Evolutionary conservation across 352 stramenopile genomes (phyloP), one percentile per base, ranked within the genome.

Genomic region (Pythium brachiatum): DNA sequence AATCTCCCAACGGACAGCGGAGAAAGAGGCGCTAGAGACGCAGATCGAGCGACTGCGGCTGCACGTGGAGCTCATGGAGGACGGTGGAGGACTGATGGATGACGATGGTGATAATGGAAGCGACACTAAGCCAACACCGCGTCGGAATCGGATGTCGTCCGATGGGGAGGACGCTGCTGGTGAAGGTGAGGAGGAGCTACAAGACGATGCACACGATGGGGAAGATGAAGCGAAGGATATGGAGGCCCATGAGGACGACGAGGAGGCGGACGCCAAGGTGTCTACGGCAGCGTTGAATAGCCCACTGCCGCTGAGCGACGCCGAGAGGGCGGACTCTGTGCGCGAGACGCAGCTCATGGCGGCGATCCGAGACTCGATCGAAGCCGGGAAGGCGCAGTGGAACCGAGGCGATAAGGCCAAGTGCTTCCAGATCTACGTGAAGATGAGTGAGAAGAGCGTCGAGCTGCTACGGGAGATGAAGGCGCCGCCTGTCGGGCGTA

Each of bases 341-440:
- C 66, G 79, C n/a, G 82, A 87, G n/a, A 69, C 67, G 21, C 74
- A 86, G 59, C 53, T 89, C 18, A 56, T 83, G 7, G 47, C 72
- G 15, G 36, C 76, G 50, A 75, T 91, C 44, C 64, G 62, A 7
- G 68, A 86, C 18, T 73, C 79, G 0, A 72, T 94, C 25, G 71
- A 83, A 57, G 71, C 74, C 11, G 83, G 85, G 8, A 92, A 90
- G 58, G 57, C 69, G 16, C 77, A 86, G 48, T 94, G 88, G 64
- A 94, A 94, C 58, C 75, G 76, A 12, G 85, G 85, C 0, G 83
- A 94, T 64, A 90, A 90, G 57, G 68, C 64, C 16, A 85, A 86
- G 59, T 94, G 85, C 60, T 88, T 82, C 50, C 73, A 86, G 54
- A 79, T 78, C 41, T 90, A 91, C 56, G 64, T 76, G 6, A 76